Evolutionary conservation across 768 basidiomycete species (phyloP).

Genomic region (Scleroderma bovista): DNA sequence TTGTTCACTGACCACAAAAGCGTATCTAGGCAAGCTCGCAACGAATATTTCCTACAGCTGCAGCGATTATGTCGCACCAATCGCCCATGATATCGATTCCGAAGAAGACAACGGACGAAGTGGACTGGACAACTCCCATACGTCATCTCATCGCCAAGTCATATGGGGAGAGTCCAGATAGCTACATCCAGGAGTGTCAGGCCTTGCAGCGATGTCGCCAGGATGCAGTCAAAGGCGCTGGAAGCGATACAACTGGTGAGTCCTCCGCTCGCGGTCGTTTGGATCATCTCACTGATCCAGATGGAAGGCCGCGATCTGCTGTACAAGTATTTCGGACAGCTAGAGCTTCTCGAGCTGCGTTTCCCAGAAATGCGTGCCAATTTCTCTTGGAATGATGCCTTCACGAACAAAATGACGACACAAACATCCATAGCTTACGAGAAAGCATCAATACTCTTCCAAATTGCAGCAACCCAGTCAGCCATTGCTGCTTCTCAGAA

Average conservation of each 20-base stretch:
- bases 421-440: conserved; percentile 98
- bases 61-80: conserved; percentile 59
- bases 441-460: conserved; percentile 96
- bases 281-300: neutral
- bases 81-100: conserved; percentile 91
- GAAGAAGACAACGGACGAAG: conserved; percentile 91
- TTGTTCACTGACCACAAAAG: too few relatives aligned
- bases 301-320: conserved; percentile 78
- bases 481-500: conserved; percentile 83
- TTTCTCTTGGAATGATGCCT: conserved; percentile 97
- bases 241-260: conserved; percentile 90
- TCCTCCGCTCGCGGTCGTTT: neutral
- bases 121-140: conserved; percentile 92
- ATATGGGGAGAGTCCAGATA: conserved; percentile 90
- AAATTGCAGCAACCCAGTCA: conserved; percentile 91
- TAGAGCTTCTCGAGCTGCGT: conserved; percentile 92
- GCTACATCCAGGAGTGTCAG: conserved; percentile 79
- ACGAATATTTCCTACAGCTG: neutral
- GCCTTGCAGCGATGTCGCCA: conserved; percentile 87
- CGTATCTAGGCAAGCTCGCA: neutral
- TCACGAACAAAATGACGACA: conserved; percentile 87
- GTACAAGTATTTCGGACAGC: conserved; percentile 99
- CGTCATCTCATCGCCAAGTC: conserved; percentile 81
- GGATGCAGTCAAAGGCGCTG: conserved; percentile 94
- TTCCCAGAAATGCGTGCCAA: conserved; percentile 96